These are phyloP conservation scores for Hypomontagnella monticulosa DNA, from an alignment of 495 filamentous ascomycete species.

Conservation along the genomic window DNA sequence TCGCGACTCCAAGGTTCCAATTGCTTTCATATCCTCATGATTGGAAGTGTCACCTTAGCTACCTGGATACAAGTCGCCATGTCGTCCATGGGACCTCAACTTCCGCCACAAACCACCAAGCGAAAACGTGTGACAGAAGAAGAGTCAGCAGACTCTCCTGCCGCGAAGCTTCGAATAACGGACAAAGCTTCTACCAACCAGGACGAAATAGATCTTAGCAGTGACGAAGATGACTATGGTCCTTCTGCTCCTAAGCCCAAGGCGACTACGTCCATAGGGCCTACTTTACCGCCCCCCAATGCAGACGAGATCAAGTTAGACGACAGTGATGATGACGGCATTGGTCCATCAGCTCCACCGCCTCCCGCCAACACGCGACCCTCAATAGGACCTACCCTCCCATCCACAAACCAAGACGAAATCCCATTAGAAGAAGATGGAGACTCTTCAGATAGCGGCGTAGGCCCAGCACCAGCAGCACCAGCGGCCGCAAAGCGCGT, in stretches of 20 bases:
- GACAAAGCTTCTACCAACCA: constrained; percentile 46
- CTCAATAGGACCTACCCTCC: constrained; percentile 50
- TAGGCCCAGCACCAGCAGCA: constrained; percentile 41
- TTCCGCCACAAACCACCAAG: constrained; percentile 62
- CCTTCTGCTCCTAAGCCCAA: constrained; percentile 41
- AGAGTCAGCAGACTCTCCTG: constrained; percentile 48
- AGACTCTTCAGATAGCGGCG: constrained; percentile 12
- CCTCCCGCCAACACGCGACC: constrained; percentile 15
- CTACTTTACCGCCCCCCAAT: constrained; percentile 41
- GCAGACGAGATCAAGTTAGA: constrained; percentile 34
- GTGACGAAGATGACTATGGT: constrained; percentile 50
- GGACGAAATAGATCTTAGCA: constrained; percentile 50
- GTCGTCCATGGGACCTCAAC: constrained; percentile 60
- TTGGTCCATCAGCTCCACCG: constrained; percentile 29
- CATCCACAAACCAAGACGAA: constrained; percentile 42
- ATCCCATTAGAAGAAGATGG: constrained; percentile 37
- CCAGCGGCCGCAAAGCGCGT: too few relatives aligned
- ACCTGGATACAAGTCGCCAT: constrained; percentile 40
- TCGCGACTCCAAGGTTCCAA: too few relatives aligned
- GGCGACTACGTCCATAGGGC: constrained; percentile 29
- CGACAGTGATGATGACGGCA: constrained; percentile 41
- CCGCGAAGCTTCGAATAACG: constrained; percentile 48
- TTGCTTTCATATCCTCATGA: too few relatives aligned
- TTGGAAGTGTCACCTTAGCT: neutral
- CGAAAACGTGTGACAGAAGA: constrained; percentile 62